Conservation (phyloP, 768 basidiomycete species). For the Holtermanniella nyarrowii region DNA sequence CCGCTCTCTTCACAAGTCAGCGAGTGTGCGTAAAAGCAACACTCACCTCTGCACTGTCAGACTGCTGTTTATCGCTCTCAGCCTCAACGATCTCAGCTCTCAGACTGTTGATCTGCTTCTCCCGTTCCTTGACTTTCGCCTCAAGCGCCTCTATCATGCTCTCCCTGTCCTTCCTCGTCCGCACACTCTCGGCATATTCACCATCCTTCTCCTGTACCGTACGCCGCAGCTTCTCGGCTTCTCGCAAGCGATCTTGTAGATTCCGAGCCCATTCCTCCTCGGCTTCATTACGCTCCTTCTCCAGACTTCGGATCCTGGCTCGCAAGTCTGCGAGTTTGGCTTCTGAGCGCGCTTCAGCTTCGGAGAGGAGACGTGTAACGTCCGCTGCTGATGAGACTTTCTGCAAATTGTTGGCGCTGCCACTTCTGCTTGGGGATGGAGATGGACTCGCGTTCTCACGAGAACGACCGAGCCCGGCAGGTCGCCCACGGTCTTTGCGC, state of each 20-base stretch:
- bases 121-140: slow-evolving; percentile 33
- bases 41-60: slow-evolving; percentile 45
- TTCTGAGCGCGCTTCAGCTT: slow-evolving; percentile 68
- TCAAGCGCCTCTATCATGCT: slow-evolving; percentile 49
- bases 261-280: slow-evolving; percentile 86
- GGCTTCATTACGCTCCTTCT: slow-evolving; percentile 73
- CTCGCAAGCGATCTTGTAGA: slow-evolving; percentile 63
- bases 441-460: slow-evolving; percentile 19
- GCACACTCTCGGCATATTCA: slow-evolving; percentile 52
- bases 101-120: slow-evolving; percentile 41
- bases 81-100: slow-evolving; percentile 44
- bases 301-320: slow-evolving; percentile 52
- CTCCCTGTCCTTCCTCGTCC: slow-evolving; percentile 46
- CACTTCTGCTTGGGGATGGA: slow-evolving; percentile 7
- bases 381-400: slow-evolving; percentile 17
- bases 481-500: slow-evolving; percentile 46
- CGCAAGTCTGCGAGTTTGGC: slow-evolving; percentile 61
- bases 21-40: not conserved
- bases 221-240: slow-evolving; percentile 62
- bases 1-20: slow-evolving; percentile 41
- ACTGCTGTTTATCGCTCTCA: slow-evolving; percentile 40
- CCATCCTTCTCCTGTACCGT: slow-evolving; percentile 53
- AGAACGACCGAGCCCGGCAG: too few species aligned
- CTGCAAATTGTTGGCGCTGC: too few species aligned
- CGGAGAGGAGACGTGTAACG: slow-evolving; percentile 55